Conservation (phyloP, 2,329 filamentous ascomycete species). For the Calonectria pteridis region DNA sequence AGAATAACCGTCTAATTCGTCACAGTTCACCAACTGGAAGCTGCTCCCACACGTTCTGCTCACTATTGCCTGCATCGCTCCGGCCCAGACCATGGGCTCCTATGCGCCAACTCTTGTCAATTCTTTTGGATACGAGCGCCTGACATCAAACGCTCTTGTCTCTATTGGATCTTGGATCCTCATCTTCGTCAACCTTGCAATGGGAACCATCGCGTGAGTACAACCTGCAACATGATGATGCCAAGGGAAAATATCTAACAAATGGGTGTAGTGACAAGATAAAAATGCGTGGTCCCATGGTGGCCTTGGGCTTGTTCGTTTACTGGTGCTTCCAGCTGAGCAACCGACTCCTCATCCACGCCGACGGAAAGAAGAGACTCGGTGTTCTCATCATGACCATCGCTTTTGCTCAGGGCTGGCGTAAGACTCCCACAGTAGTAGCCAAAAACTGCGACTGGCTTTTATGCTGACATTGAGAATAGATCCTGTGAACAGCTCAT, state of each 20-base stretch:
- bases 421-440: constrained; percentile 19
- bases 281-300: constrained; percentile 36
- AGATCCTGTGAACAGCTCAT: constrained; percentile 47
- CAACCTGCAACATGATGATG: neutral
- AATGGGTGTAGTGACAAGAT: constrained; percentile 32
- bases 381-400: constrained; percentile 29
- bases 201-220: constrained; percentile 42
- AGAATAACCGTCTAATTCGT: neutral
- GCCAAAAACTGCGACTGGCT: neutral
- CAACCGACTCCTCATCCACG: constrained; percentile 34
- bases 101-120: constrained; percentile 44
- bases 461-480: neutral
- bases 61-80: constrained; percentile 34
- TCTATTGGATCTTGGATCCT: constrained; percentile 53
- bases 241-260: neutral
- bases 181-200: constrained; percentile 48
- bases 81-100: constrained; percentile 32
- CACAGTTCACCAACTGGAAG: constrained; percentile 53
- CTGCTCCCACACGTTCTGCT: constrained; percentile 50
- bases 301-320: constrained; percentile 31
- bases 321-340: constrained; percentile 36
- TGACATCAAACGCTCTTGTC: constrained; percentile 47
- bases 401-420: constrained; percentile 37
- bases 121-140: constrained; percentile 50
- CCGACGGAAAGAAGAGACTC: constrained; percentile 30